Evolutionary conservation across 2,329 filamentous ascomycete species (phyloP), one percentile per base, ranked within the genome.

Genomic region (Colletotrichum lupini): DNA sequence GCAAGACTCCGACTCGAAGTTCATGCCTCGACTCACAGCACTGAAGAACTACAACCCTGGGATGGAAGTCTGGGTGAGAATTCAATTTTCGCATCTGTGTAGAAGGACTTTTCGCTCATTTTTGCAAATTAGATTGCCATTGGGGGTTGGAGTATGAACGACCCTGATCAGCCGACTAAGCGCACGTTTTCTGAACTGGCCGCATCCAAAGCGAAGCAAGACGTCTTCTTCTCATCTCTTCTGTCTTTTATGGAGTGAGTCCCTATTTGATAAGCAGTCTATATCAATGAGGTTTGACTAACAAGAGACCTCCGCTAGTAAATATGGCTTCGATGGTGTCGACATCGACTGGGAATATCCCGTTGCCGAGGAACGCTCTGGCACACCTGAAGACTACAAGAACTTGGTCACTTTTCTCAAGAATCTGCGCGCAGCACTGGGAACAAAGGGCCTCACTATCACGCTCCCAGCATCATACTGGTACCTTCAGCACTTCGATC

Each of bases 331-430:
- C 62, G 82, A 85, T 74, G 85, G 85, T 2, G 77, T 86, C 2
- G 85, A 88, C 64, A 75, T 88, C 19, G 83, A 87, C 73, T 88
- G 85, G 86, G 81, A 83, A 61, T 81, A 82, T 62, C 79, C 78
- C 24, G 59, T 58, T 14, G 60, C 71, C 14, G 37, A 42, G 37
- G 37, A 42, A 19, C 37, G 37, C 37, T 42, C 37, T 19, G 16
- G 37, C 37, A 19, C 14, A 19, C 37, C 37, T 42, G 37, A 14
- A 19, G 37, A 42, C 14, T 42, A 42, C 6, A 42, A 42, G 37
- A 42, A 42, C 37, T 19, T 32, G 52, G 57, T 58, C n/a, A 46
- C 58, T 35, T 61, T 61, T 28, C 58, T 37, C 35, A 30, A 19
- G 42, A 35, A 61, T 61, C 24, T 46, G 26, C 58, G 35, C n/a